Base-by-base conservation (phyloP, 176 grass and related monocot genomes). In the Carex pumila region DNA sequence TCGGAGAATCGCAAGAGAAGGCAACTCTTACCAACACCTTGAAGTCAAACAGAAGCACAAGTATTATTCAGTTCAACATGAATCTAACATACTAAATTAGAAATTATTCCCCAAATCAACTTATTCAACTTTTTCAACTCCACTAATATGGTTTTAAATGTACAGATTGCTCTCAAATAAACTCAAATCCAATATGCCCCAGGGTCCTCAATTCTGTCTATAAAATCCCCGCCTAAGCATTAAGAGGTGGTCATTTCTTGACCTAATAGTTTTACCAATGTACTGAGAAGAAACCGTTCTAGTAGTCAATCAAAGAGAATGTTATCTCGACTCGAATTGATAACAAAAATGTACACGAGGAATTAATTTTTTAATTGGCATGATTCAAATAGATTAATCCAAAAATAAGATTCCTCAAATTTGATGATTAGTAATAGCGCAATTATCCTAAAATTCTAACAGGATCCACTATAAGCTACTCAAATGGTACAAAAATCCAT, bases 11-110 rank as follows among this genome's bases (percentile, higher is more conserved):
- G 90, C 84, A 97, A 85, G 10, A 97, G 94, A 60, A 94, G 91
- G 78, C 94, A 97, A 94, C 94, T 97, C 91, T 97, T 97, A 69
- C 94, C 94, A 79, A 97, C 94, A 90, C 94, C 94, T 97, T 58
- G 14, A 86, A 65, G 39, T 83, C 34, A 83, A 83, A 83, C 47
- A 66, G n/a, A 78, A 6, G 52, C 73, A 30, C 67, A 15, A 49
- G 2, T 32, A 68, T 52, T 39, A 34, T 25, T 25, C 14, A 29
- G 10, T 83, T 15, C 41, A 68, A 69, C 7, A 45, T 19, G 32
- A 17, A 71, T 45, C 34, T 47, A 71, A 18, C 68, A 45, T 71
- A 7, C 34, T 45, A 17, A 47, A 71, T 45, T 71, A 45, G 4
- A 56, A 34, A 50, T 21, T 25, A 25, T 21, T 62, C n/a, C 60